Conservation (phyloP, 352 stramenopile genomes). For the Pythium oligandrum region DNA sequence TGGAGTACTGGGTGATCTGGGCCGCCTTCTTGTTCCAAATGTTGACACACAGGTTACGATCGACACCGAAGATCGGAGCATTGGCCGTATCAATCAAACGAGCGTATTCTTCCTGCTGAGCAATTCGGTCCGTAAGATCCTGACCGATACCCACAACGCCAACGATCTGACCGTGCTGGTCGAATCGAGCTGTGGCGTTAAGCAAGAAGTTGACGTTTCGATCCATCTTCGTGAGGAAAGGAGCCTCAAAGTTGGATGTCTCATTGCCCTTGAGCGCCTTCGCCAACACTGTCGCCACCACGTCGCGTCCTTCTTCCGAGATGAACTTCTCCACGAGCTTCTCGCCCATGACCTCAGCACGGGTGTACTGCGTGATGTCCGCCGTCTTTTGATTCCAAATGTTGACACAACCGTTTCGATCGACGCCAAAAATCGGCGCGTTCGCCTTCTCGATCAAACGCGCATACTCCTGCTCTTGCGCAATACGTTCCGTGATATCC, state of each 20-base stretch:
- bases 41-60: conserved; percentile 69
- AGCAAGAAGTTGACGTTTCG: conserved; percentile 64
- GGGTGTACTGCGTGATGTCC: conserved; percentile 79
- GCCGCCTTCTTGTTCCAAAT: conserved; percentile 89
- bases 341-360: conserved; percentile 53
- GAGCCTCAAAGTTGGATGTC: conserved; percentile 68
- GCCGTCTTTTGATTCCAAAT: conserved; percentile 92
- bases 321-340: conserved; percentile 62
- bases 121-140: conserved; percentile 55
- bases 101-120: conserved; percentile 48
- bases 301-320: conserved; percentile 41
- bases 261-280: conserved; percentile 46
- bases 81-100: conserved; percentile 68
- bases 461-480: conserved; percentile 85
- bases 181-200: conserved; percentile 56
- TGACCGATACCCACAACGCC: conserved; percentile 64
- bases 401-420: conserved; percentile 83
- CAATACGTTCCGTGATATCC: conserved; percentile 82
- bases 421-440: conserved; percentile 89
- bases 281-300: conserved; percentile 37
- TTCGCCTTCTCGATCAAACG: conserved; percentile 90
- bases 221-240: conserved; percentile 64
- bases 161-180: conserved; percentile 57
- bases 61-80: conserved; percentile 64
- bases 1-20: conserved; percentile 87